Evolutionary conservation across 2,329 filamentous ascomycete species (phyloP), one percentile per base, ranked within the genome.

Genomic region (Phyllachora maydis): DNA sequence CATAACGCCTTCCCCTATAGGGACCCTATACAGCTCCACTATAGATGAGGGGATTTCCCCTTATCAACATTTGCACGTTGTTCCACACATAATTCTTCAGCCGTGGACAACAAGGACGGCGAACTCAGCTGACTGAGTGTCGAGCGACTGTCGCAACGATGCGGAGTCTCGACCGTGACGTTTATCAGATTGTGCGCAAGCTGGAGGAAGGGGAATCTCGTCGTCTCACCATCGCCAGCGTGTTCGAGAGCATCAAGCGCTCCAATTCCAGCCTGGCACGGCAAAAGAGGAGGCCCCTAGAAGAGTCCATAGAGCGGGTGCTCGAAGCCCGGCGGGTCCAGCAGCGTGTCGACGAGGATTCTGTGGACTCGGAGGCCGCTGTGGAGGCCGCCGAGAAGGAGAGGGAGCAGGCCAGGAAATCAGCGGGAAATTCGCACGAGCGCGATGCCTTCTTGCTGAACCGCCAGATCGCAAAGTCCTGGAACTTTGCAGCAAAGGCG

Each of bases 211-310:
- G 72, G 22, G 34, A 17, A 29, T 29, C 22, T 14, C 37, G 28
- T 14, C 28, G 26, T 45, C 49, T 76, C 5, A 69, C 65, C 2
- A 53, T 73, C 4, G 47, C 59, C 3, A 47, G 53, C 3, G 62
- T 90, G 2, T 92, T 88, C 42, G 72, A 82, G 18, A 66, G 65
- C 28, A 81, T 95, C 30, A 78, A 82, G 35, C 53, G 57, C 23
- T 92, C 82, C 9, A 93, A 93, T 43, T 91, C 82, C 0, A 82
- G 75, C 35, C 49, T 95, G 12, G 79, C 77, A 31, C 60, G 88
- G 12, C 69, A 76, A 34, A 81, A 79, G 18, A 91, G 88, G 45
- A 72, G 70, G 30, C 56, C 74, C 0, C 51, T 95, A 2, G 78
- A 92, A 43, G 77, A 88, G 32, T 74, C 76, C 17, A 79, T 95